Evolutionary conservation across 345 rosid species (phyloP).

Genomic region (Jatropha curcas): DNA sequence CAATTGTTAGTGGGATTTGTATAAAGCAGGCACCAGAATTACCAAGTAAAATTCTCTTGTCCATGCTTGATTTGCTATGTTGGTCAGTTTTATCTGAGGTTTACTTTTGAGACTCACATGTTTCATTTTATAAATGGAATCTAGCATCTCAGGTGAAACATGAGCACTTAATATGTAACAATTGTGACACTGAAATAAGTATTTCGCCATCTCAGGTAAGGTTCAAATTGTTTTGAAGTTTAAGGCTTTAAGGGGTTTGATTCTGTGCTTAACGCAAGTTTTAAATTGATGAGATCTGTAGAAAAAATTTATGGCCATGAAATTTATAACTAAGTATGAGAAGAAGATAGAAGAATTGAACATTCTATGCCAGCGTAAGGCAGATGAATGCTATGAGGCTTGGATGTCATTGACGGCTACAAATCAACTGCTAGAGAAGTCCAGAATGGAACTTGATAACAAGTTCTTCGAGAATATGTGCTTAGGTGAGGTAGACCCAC

Average conservation of each 20-base stretch:
- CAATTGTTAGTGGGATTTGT: slow-evolving; percentile 23
- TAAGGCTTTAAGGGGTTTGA: not conserved
- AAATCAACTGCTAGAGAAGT: slow-evolving; percentile 18
- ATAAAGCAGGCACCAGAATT: slow-evolving; percentile 15
- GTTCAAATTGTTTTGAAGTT: not conserved
- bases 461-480: slow-evolving; percentile 18
- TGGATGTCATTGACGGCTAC: slow-evolving; percentile 30
- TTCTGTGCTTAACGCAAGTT: not conserved
- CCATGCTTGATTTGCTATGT: not conserved
- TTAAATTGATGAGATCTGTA: not conserved
- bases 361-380: slow-evolving; percentile 18
- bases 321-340: slow-evolving; percentile 12
- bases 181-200: slow-evolving; percentile 15
- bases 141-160: slow-evolving; percentile 15
- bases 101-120: not conserved
- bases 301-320: slow-evolving; percentile 11
- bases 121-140: slow-evolving; percentile 13
- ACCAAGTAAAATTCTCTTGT: not conserved
- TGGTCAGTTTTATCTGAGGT: not conserved
- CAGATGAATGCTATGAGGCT: slow-evolving; percentile 30
- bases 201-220: slow-evolving; percentile 15
- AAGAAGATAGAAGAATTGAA: slow-evolving; percentile 22
- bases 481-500: slow-evolving; percentile 11
- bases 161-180: slow-evolving; percentile 2
- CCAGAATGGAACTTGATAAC: slow-evolving; percentile 20